Percentiles rank a stretch among this genome's conserved stretches.
Evolutionary conservation across 176 grass and related monocot species (phyloP).

Genomic region (maize (Zea mays)): Zm-B73-REFERENCE-NAM-5.0 NC_050096.1:107369501-107370000

Average conservation of each 20-base stretch:
- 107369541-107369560: constrained; percentile 81
- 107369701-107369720: background rate
- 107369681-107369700: no score
- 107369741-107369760: background rate
- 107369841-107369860: background rate
- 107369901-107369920: no score
- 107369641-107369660: no score
- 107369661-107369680: background rate
- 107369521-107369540: constrained; percentile 93
- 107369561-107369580: constrained; percentile 74
- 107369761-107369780: no score
- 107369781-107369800: background rate
- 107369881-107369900: no score
- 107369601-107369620: constrained; percentile 85
- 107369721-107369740: background rate
- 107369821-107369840: background rate
- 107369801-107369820: background rate
- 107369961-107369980: no score
- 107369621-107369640: constrained; percentile 44
- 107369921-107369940: no score
- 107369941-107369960: background rate
- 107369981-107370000: background rate
- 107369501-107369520: constrained; percentile 97
- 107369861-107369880: background rate
- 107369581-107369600: constrained; percentile 96